Evolutionary conservation across 345 rosid genomes (phyloP), one percentile per base, ranked within the genome.

Genomic region (Lepidium aucheri): DNA sequence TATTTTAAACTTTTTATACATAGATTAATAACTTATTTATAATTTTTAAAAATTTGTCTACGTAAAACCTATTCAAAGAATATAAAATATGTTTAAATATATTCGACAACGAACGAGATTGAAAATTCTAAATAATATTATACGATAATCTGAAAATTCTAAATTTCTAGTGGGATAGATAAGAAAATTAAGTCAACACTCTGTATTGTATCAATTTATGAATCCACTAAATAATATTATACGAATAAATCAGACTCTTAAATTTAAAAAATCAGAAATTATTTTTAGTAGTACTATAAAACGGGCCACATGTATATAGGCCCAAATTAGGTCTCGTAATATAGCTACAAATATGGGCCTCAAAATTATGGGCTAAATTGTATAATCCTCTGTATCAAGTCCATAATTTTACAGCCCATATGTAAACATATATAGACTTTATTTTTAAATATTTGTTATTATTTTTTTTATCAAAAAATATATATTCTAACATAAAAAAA

Each of bases 121-220:
- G 43, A 32, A 36, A 22, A 14, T 49, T 47, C 24, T 50, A 36
- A 24, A 24, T 24, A n/a, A n/a, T n/a, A n/a, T n/a, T n/a, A n/a
- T n/a, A n/a, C n/a, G n/a, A n/a, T n/a, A n/a, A n/a, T 63, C 43
- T 34, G 43, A 32, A 36, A 22, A 14, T 49, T 47, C 24, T 50
- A 36, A 24, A 24, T 24, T 38, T 1, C 2, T n/a, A 50, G 17
- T 36, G 15, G 16, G 47, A 50, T 63, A 22, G 47, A 50, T 63
- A 22, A 35, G n/a, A 46, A 22, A 36, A 38, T 24, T 17, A 64
- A 40, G 65, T 56, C 76, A 72, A 55, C 70, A 64, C 38, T 20
- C 32, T 55, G 44, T 28, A 41, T 39, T 38, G 17, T 38, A 46
- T 61, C 28, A 42, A 53, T 38, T 14, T 38, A 46, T 61, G 18